Conservation (phyloP, 371 early-diverging fungal genomes). For the Nosema muscidifuracis region DNA sequence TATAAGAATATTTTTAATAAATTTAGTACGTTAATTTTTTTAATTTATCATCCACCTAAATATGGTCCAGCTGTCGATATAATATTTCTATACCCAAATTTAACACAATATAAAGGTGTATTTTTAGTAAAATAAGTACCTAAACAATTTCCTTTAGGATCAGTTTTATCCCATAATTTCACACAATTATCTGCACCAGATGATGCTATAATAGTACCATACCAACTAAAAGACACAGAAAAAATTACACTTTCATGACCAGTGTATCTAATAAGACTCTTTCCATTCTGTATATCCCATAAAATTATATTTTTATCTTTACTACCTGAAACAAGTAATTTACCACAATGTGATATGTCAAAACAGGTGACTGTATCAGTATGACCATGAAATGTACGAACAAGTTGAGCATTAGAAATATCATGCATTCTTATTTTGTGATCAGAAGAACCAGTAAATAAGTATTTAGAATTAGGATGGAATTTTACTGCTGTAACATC, state of each 20-base stretch:
- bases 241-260: constrained; percentile 83
- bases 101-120: constrained; percentile 77
- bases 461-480: constrained; percentile 92
- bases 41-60: constrained; percentile 18
- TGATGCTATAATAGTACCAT: constrained; percentile 76
- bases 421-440: constrained; percentile 88
- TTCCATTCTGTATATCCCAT: constrained; percentile 91
- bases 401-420: constrained; percentile 78
- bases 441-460: constrained; percentile 87
- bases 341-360: constrained; percentile 87
- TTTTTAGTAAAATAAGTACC: constrained; percentile 77
- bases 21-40: too few relatives aligned
- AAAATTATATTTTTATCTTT: constrained; percentile 74
- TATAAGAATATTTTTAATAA: too few relatives aligned
- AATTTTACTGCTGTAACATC: constrained; percentile 88
- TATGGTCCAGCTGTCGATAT: constrained; percentile 65
- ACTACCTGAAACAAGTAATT: constrained; percentile 78
- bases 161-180: constrained; percentile 76
- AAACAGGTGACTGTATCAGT: constrained; percentile 72
- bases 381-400: constrained; percentile 84
- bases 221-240: constrained; percentile 76
- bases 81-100: constrained; percentile 81
- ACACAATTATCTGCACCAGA: constrained; percentile 83
- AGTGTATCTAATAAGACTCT: constrained; percentile 74
- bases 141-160: constrained; percentile 67